A percentile compares a stretch with the other conserved stretches of the same genome.
phyloP scores from a whole-genome alignment of 352 stramenopile genomes.

The Pythium utonaiense region DNA sequence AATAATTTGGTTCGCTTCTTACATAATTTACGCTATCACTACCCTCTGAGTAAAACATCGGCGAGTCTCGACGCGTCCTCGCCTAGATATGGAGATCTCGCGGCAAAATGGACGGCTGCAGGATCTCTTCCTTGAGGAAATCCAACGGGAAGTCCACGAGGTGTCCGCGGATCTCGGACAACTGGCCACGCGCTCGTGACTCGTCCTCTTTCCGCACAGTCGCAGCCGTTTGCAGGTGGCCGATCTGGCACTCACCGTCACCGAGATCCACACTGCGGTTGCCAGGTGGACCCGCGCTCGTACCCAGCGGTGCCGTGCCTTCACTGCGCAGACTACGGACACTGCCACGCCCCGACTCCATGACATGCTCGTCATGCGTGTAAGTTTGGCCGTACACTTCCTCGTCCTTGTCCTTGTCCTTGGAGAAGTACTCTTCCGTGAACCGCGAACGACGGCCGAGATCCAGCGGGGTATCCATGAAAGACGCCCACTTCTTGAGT shows the following conservation, averaged over 20 bases:
- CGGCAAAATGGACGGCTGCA: slow-evolving; percentile 80
- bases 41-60: no score
- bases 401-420: slow-evolving; percentile 49
- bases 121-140: slow-evolving; percentile 80
- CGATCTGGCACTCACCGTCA: slow-evolving; percentile 66
- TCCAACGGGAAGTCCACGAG: slow-evolving; percentile 84
- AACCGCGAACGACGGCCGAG: slow-evolving; percentile 74
- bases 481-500: slow-evolving; percentile 73
- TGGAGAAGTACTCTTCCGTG: slow-evolving; percentile 74
- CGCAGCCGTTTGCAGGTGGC: slow-evolving; percentile 77
- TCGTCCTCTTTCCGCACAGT: slow-evolving; percentile 80
- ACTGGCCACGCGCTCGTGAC: slow-evolving; percentile 56
- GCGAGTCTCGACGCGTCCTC: not conserved
- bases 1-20: not conserved
- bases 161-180: slow-evolving; percentile 81
- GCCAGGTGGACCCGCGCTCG: not conserved
- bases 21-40: not conserved
- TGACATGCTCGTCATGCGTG: slow-evolving; percentile 45
- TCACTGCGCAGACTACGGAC: slow-evolving; percentile 35
- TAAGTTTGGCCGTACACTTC: slow-evolving; percentile 30
- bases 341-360: slow-evolving; percentile 49
- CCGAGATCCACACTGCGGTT: slow-evolving; percentile 37
- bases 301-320: slow-evolving; percentile 13
- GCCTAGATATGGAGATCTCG: slow-evolving; percentile 86
- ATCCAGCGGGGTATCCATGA: slow-evolving; percentile 57